phyloP scores from a whole-genome alignment of 2,329 filamentous ascomycete genomes.

The Nannizziopsis barbatae region DNA sequence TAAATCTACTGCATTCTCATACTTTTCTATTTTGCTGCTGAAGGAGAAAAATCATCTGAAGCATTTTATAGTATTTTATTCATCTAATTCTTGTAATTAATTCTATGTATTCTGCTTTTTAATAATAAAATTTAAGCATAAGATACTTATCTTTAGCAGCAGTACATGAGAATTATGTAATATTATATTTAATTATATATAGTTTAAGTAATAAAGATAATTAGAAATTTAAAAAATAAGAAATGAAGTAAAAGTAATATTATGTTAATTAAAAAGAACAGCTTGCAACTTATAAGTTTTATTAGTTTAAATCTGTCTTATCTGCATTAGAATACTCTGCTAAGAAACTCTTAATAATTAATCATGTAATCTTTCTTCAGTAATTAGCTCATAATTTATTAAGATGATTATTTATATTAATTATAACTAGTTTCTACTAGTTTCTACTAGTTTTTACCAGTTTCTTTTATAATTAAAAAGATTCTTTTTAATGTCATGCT shows the following conservation, averaged over 20 bases:
- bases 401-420: too few relatives aligned
- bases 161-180: conserved; percentile 66
- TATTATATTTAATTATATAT: conserved; percentile 38
- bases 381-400: too few relatives aligned
- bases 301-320: too few relatives aligned
- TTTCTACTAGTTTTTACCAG: too few relatives aligned
- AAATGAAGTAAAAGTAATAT: background rate
- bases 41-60: conserved; percentile 79
- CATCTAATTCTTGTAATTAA: conserved; percentile 49
- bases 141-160: conserved; percentile 58
- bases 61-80: conserved; percentile 70
- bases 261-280: too few relatives aligned
- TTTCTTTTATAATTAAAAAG: too few relatives aligned
- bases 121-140: conserved; percentile 15
- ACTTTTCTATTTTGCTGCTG: conserved; percentile 75
- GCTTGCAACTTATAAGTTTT: too few relatives aligned
- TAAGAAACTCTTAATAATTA: too few relatives aligned
- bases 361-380: too few relatives aligned
- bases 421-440: too few relatives aligned
- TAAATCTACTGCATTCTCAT: conserved; percentile 75
- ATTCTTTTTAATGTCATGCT: too few relatives aligned
- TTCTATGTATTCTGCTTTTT: background rate
- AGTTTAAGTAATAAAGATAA: background rate
- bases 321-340: too few relatives aligned
- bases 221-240: background rate